These are phyloP conservation scores for Ceratocystis harringtonii DNA, from an alignment of 2,329 filamentous ascomycete genomes.

Conservation along the genomic window DNA sequence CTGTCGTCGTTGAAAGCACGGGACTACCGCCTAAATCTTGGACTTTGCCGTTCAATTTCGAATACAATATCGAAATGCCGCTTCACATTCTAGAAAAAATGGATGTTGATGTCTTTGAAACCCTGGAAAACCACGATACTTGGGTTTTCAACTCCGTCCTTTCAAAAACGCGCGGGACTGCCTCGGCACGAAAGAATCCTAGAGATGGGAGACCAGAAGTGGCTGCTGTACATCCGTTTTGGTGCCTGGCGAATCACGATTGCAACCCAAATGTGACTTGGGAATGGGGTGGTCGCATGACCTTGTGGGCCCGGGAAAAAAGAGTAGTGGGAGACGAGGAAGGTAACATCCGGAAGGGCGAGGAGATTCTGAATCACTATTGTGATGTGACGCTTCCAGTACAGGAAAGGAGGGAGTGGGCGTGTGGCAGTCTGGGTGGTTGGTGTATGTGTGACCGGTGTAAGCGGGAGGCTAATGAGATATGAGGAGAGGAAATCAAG, in stretches of 20 bases:
- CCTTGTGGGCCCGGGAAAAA: slow-evolving; percentile 47
- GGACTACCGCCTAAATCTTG: slow-evolving; percentile 39
- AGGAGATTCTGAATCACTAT: slow-evolving; percentile 89
- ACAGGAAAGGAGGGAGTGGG: slow-evolving; percentile 74
- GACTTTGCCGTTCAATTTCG: slow-evolving; percentile 65
- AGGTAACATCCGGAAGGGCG: slow-evolving; percentile 56
- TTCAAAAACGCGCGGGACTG: slow-evolving; percentile 83
- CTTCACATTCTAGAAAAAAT: slow-evolving; percentile 71
- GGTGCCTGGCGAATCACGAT: slow-evolving; percentile 93
- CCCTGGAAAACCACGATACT: slow-evolving; percentile 45
- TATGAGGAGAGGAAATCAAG: background rate
- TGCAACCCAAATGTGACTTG: slow-evolving; percentile 90
- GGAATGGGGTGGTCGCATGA: slow-evolving; percentile 78
- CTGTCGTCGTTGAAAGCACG: slow-evolving; percentile 5
- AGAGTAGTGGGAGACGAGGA: slow-evolving; percentile 36
- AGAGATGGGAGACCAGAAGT: slow-evolving; percentile 76
- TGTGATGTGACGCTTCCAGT: slow-evolving; percentile 73
- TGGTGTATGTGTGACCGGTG: slow-evolving; percentile 79
- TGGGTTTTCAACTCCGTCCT: slow-evolving; percentile 89
- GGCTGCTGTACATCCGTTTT: slow-evolving; percentile 83
- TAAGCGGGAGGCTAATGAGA: slow-evolving; percentile 45
- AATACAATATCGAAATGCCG: slow-evolving; percentile 57
- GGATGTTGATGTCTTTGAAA: slow-evolving; percentile 60
- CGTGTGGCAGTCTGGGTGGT: slow-evolving; percentile 71
- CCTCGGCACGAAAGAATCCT: slow-evolving; percentile 65